Conservation (phyloP, 805 yeast species). For the Brettanomyces anomalus region DNA sequence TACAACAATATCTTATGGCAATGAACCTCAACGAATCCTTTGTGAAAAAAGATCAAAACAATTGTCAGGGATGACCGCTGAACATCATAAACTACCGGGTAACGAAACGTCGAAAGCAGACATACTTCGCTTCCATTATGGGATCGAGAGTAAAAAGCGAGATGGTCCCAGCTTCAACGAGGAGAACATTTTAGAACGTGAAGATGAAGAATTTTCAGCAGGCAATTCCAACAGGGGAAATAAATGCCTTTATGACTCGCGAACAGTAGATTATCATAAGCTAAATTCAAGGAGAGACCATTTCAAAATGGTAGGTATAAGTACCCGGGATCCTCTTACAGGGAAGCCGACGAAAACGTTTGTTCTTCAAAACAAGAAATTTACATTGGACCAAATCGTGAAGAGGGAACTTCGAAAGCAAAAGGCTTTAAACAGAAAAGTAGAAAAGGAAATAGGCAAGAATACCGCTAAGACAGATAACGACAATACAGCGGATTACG, state of each 20-base stretch:
- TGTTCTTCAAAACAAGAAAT: slow-evolving; percentile 18
- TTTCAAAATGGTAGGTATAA: slow-evolving; percentile 12
- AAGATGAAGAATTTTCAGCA: slow-evolving; percentile 9
- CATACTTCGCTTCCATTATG: slow-evolving; percentile 17
- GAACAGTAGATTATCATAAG: slow-evolving; percentile 15
- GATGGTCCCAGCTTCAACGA: slow-evolving; percentile 3
- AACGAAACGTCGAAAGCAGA: slow-evolving; percentile 11
- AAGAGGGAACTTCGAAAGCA: slow-evolving; percentile 13
- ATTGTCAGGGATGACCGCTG: background rate
- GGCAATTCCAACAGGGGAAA: slow-evolving; percentile 24
- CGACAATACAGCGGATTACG: slow-evolving; percentile 8
- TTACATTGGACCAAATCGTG: slow-evolving; percentile 17
- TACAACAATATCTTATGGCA: too few species aligned
- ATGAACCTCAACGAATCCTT: too few species aligned
- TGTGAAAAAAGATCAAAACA: too few species aligned
- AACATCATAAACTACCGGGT: background rate
- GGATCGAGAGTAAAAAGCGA: slow-evolving; percentile 10
- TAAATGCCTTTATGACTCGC: slow-evolving; percentile 19
- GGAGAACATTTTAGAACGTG: slow-evolving; percentile 5
- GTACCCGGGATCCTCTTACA: slow-evolving; percentile 10
- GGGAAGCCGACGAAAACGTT: slow-evolving; percentile 15
- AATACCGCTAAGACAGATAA: slow-evolving; percentile 18
- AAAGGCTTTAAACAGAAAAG: slow-evolving; percentile 21
- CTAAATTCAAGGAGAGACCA: slow-evolving; percentile 17
- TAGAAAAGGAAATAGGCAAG: slow-evolving; percentile 7